Evolutionary conservation across 352 stramenopile species (phyloP).

Genomic region (Elongisporangium prolatum): DNA sequence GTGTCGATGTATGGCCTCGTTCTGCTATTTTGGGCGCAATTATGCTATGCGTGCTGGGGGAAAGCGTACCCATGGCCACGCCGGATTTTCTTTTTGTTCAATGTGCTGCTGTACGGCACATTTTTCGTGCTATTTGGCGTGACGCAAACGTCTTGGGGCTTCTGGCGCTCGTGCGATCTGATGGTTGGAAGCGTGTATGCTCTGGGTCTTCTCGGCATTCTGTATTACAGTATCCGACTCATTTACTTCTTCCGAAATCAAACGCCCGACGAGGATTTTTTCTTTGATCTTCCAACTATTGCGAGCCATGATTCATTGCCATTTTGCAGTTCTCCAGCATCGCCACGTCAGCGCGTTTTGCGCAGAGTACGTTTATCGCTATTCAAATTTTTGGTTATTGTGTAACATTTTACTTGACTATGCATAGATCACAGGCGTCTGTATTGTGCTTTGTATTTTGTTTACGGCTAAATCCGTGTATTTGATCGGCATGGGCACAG

Average conservation of each 20-base stretch:
- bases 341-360: constrained; percentile 60
- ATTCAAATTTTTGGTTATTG: constrained; percentile 1
- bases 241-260: constrained; percentile 80
- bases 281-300: constrained; percentile 63
- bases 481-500: constrained; percentile 63
- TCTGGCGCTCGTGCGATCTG: constrained; percentile 70
- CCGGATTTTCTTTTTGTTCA: constrained; percentile 72
- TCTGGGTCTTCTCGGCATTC: constrained; percentile 51
- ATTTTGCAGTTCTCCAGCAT: constrained; percentile 14
- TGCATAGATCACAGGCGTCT: constrained; percentile 76
- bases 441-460: constrained; percentile 61
- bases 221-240: constrained; percentile 79
- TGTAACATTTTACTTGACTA: too few species aligned
- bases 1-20: constrained; percentile 82
- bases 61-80: constrained; percentile 70
- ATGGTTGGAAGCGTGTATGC: constrained; percentile 63
- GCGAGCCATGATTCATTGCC: constrained; percentile 10
- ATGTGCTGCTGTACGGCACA: constrained; percentile 61
- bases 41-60: constrained; percentile 82
- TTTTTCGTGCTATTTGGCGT: constrained; percentile 47
- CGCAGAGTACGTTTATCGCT: constrained; percentile 34
- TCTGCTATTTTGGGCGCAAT: constrained; percentile 79
- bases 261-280: constrained; percentile 72
- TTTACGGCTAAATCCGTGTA: constrained; percentile 68
- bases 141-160: constrained; percentile 33